phyloP scores from a whole-genome alignment of 345 rosid species.

The Syzygium oleosum region DNA sequence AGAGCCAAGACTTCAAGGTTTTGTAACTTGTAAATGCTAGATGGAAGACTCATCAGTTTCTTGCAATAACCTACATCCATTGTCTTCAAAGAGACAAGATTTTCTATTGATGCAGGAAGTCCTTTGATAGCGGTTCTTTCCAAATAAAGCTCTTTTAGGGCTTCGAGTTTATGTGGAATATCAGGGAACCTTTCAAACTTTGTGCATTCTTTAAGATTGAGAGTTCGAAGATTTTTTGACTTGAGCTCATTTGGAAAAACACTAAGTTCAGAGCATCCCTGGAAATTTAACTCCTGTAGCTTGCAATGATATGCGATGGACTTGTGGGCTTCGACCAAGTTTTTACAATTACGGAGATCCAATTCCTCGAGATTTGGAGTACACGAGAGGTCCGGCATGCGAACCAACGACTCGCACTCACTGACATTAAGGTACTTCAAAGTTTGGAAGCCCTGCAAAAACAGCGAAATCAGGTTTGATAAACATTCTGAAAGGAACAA shows the following conservation, averaged over 20 bases:
- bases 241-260: background rate
- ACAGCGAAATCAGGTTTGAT: background rate
- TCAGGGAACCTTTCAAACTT: background rate
- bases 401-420: background rate
- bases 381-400: background rate
- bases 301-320: background rate
- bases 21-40: background rate
- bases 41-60: background rate
- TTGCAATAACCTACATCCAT: background rate
- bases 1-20: background rate
- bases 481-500: background rate
- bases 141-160: background rate
- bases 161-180: background rate
- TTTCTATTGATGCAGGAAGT: background rate
- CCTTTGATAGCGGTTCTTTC: background rate
- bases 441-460: background rate
- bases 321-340: background rate
- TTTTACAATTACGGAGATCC: background rate
- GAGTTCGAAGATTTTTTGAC: background rate
- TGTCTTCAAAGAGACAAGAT: background rate
- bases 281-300: background rate
- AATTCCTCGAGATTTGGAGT: background rate
- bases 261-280: background rate
- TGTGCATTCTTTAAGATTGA: rapidly evolving
- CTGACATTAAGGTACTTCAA: background rate